Conservation (phyloP, 306 rosid species). For the Fagus crenata region DNA sequence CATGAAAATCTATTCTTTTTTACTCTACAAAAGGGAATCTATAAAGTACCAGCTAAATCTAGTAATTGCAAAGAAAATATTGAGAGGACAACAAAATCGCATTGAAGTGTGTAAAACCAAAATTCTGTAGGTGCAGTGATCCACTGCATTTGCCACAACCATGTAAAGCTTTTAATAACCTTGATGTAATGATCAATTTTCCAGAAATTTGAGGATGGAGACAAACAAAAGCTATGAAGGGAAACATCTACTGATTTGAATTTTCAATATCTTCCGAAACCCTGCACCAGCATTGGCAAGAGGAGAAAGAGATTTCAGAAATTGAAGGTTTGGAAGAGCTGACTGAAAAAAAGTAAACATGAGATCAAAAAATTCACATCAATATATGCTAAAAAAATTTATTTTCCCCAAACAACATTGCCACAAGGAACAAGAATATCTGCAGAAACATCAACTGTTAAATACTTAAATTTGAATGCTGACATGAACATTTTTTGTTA, state of each 20-base stretch:
- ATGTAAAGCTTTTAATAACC: background rate
- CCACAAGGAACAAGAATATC: background rate
- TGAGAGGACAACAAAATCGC: background rate
- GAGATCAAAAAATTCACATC: background rate
- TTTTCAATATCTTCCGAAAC: background rate
- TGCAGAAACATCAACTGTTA: background rate
- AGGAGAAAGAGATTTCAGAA: background rate
- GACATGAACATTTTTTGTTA: background rate
- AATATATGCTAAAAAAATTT: background rate
- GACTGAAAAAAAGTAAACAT: background rate
- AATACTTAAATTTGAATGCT: background rate
- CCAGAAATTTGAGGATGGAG: background rate
- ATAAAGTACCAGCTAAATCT: no score
- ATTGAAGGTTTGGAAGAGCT: background rate
- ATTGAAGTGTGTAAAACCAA: background rate
- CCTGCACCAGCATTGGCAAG: background rate
- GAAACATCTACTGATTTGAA: background rate
- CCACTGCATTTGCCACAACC: background rate
- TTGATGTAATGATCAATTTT: background rate
- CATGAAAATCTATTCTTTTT: no score
- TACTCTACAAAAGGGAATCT: no score
- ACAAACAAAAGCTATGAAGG: background rate
- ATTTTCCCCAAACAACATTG: background rate
- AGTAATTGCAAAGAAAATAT: background rate
- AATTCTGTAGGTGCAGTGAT: background rate